phyloP scores from a whole-genome alignment of 768 basidiomycete genomes.

The Tephrocybe sp. region DNA sequence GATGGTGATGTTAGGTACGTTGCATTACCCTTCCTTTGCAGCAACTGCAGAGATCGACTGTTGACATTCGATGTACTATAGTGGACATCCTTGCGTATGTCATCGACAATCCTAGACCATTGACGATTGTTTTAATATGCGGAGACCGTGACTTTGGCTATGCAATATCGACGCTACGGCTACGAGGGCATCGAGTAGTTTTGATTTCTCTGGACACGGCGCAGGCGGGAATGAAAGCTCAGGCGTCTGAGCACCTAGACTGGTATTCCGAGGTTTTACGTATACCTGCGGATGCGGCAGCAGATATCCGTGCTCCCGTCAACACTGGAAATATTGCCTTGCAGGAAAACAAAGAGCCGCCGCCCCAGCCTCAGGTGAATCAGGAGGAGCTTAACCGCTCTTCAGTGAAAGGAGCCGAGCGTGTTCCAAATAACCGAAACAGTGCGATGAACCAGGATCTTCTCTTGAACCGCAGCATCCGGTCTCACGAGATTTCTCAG shows the following conservation, averaged over 20 bases:
- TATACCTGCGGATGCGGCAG: too few relatives aligned
- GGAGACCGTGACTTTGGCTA: slow-evolving; percentile 68
- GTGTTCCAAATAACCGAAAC: too few relatives aligned
- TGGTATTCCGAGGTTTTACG: slow-evolving; percentile 41
- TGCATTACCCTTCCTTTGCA: background rate
- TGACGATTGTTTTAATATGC: slow-evolving; percentile 62
- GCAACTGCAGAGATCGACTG: slow-evolving; percentile 3
- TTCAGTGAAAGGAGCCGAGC: too few relatives aligned
- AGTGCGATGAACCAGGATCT: too few relatives aligned
- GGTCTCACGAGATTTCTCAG: too few relatives aligned
- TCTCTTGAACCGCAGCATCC: too few relatives aligned
- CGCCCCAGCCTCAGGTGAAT: too few relatives aligned
- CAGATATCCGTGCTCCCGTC: too few relatives aligned
- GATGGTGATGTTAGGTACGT: slow-evolving; percentile 48
- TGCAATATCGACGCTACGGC: slow-evolving; percentile 52
- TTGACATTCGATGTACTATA: slow-evolving; percentile 20
- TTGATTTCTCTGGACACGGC: slow-evolving; percentile 40
- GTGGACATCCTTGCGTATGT: slow-evolving; percentile 69
- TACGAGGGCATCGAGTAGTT: slow-evolving; percentile 51
- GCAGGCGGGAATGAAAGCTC: slow-evolving; percentile 47
- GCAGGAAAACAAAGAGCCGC: too few relatives aligned
- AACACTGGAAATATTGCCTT: too few relatives aligned
- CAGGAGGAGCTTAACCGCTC: too few relatives aligned
- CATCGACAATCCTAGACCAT: slow-evolving; percentile 51
- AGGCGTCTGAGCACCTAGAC: slow-evolving; percentile 53